Evolutionary conservation across 1,139 yeast genomes (phyloP).

Genomic region (Trichomonascaceae sp.): DNA sequence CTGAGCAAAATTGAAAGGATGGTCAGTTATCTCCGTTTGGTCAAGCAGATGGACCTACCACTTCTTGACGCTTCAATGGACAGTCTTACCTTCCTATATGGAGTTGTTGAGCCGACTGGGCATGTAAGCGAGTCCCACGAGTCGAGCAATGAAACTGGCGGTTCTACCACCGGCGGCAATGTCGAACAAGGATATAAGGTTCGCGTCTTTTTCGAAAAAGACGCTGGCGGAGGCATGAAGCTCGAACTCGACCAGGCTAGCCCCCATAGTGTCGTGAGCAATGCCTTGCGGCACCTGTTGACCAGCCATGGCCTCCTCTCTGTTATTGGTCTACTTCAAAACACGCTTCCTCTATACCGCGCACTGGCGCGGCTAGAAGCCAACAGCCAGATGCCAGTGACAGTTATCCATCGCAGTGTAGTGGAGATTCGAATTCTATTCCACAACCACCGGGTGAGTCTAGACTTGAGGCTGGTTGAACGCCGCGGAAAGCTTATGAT

Average conservation of each 20-base stretch:
- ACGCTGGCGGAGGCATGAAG: conserved; percentile 1
- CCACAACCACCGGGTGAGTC: conserved; percentile 5
- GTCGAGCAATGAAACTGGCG: not conserved
- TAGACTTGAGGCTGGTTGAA: conserved; percentile 6
- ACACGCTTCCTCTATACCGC: conserved; percentile 17
- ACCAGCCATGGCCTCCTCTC: conserved; percentile 16
- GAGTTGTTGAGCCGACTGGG: conserved; percentile 12
- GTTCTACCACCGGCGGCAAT: not conserved
- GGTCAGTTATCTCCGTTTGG: conserved; percentile 18
- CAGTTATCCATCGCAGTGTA: conserved; percentile 8
- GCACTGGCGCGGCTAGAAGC: conserved; percentile 12
- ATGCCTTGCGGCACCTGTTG: conserved; percentile 15
- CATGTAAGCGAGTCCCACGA: conserved; percentile 5
- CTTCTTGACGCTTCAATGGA: conserved; percentile 19
- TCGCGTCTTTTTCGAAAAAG: not conserved
- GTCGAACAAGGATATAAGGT: no score
- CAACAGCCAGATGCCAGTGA: conserved; percentile 4
- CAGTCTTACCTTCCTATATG: conserved; percentile 17
- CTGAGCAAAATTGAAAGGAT: conserved; percentile 19
- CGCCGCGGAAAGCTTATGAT: conserved; percentile 5
- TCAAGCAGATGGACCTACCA: conserved; percentile 15
- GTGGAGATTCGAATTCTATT: conserved; percentile 9
- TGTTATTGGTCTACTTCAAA: conserved; percentile 18
- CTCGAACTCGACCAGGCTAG: conserved; percentile 10
- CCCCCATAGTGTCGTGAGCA: conserved; percentile 16